These are phyloP conservation scores for Cyclaneusma minus DNA, from an alignment of 2,329 filamentous ascomycete species.

Conservation along the genomic window DNA sequence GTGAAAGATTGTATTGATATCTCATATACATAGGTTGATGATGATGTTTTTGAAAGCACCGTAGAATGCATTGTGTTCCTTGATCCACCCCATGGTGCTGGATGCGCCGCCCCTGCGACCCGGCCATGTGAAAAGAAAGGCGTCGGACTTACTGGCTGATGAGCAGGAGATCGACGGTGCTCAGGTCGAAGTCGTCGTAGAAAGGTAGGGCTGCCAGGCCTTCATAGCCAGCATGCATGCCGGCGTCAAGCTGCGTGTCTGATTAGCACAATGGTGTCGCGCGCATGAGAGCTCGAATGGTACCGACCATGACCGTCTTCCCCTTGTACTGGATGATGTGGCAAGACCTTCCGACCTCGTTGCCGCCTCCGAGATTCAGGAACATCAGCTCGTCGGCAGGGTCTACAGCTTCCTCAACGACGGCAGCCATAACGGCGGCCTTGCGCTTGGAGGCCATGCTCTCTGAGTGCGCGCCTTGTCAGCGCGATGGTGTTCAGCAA, in stretches of 20 bases:
- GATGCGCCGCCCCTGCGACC: no score
- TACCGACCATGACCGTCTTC: slow-evolving; percentile 89
- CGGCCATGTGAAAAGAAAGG: no score
- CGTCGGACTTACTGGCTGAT: slow-evolving; percentile 99
- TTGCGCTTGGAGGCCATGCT: slow-evolving; percentile 98
- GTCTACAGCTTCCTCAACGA: slow-evolving; percentile 73
- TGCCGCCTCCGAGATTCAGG: slow-evolving; percentile 82
- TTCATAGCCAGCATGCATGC: slow-evolving; percentile 92
- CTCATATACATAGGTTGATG: slow-evolving; percentile 23
- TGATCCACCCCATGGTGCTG: no score
- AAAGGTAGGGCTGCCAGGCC: slow-evolving; percentile 87
- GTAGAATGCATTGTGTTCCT: no score
- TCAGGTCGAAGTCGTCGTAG: slow-evolving; percentile 96
- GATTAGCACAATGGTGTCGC: slow-evolving; percentile 8
- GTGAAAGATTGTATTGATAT: slow-evolving; percentile 28
- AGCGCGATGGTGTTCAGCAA: no score
- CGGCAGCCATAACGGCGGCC: slow-evolving; percentile 55
- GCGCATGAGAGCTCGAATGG: slow-evolving; percentile 1
- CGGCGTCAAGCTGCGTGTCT: slow-evolving; percentile 90
- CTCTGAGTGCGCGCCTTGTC: not conserved
- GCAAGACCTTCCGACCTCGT: slow-evolving; percentile 92
- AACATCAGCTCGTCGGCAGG: slow-evolving; percentile 92
- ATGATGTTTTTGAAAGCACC: no score
- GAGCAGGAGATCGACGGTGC: slow-evolving; percentile 88
- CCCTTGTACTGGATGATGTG: slow-evolving; percentile 99